These are phyloP conservation scores for Ormosia semicastrata DNA, from an alignment of 306 rosid species.

Conservation along the genomic window DNA sequence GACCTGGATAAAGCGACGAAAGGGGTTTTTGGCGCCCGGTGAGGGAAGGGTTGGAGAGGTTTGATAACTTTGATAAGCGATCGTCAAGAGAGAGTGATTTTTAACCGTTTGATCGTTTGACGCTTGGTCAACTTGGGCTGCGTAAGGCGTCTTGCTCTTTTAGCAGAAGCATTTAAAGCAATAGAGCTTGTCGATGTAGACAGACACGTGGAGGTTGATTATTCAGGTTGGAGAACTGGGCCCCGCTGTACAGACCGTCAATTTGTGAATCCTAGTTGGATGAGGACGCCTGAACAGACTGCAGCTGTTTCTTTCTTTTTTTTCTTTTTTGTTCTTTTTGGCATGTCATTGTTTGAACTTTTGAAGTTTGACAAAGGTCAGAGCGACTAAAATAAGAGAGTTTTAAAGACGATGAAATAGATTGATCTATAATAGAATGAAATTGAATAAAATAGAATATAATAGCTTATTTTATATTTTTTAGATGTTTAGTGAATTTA, in stretches of 20 bases:
- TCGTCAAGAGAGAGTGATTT: background rate
- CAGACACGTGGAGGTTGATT: constrained; percentile 25
- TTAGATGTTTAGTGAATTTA: too few species aligned
- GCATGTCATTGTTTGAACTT: background rate
- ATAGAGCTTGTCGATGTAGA: background rate
- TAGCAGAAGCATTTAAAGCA: background rate
- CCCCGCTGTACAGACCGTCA: constrained; percentile 21
- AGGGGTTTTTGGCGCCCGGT: constrained; percentile 86
- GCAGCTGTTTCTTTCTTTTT: background rate
- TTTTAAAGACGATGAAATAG: too few species aligned
- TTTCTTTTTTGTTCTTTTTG: background rate
- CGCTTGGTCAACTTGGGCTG: constrained; percentile 20
- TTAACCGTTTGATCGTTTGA: constrained; percentile 29
- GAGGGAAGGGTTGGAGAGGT: constrained; percentile 39
- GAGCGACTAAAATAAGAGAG: background rate
- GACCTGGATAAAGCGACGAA: constrained; percentile 33
- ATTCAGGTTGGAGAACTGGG: background rate
- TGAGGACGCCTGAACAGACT: constrained; percentile 8
- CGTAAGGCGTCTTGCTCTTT: background rate
- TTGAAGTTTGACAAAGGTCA: background rate
- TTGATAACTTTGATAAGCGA: constrained; percentile 16
- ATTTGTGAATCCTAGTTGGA: constrained; percentile 22
- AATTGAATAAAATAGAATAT: too few species aligned
- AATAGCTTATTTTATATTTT: too few species aligned
- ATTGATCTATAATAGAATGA: too few species aligned